Percentiles rank a stretch among this genome's conserved stretches.
phyloP scores from a whole-genome alignment of 140 eudicot genomes.

The Cichorium intybus region DNA sequence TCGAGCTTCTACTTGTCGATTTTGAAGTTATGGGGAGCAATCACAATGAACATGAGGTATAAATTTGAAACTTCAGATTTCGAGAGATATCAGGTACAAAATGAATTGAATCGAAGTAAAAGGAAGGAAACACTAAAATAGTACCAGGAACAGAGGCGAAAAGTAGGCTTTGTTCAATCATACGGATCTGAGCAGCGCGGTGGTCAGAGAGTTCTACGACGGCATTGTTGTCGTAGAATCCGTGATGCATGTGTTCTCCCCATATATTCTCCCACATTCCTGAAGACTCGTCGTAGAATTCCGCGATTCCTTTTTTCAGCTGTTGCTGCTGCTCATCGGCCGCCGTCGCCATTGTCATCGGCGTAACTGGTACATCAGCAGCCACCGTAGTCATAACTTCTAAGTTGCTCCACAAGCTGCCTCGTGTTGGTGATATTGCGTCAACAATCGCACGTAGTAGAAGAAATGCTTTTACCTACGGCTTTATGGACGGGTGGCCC shows the following conservation, averaged over 20 bases:
- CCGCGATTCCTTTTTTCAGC: constrained; percentile 67
- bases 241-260: constrained; percentile 99
- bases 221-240: constrained; percentile 47
- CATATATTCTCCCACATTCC: constrained; percentile 88
- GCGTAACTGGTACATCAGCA: constrained; percentile 3
- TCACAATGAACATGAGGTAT: neutral
- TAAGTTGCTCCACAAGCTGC: neutral
- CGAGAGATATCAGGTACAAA: neutral
- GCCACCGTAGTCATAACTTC: constrained; percentile 11
- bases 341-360: neutral
- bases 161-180: constrained; percentile 67
- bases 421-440: neutral
- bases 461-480: neutral
- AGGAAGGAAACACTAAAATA: neutral
- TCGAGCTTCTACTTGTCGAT: neutral
- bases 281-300: constrained; percentile 76
- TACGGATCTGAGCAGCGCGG: constrained; percentile 87
- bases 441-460: constrained; percentile 10
- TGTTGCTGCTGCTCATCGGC: neutral
- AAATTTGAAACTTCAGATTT: neutral
- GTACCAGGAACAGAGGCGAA: constrained; percentile 71
- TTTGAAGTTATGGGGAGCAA: neutral
- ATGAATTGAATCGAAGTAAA: neutral
- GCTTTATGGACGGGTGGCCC: neutral
- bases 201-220: constrained; percentile 52